Evolutionary conservation across 352 stramenopile species (phyloP), one percentile per base, ranked within the genome.

Genomic region (Phytophthora litchii): DNA sequence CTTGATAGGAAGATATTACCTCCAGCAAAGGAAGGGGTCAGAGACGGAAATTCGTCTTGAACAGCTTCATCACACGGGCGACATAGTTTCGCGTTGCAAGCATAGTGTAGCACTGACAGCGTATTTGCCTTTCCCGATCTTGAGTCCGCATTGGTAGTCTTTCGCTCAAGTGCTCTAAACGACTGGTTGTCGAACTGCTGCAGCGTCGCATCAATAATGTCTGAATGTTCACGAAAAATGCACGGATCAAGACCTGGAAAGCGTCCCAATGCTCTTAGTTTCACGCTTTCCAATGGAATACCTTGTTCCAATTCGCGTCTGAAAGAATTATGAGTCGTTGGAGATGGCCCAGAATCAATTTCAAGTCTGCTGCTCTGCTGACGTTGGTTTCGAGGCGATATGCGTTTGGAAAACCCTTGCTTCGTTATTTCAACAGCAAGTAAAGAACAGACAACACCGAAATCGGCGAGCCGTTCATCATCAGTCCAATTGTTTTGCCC

Each of bases 1-100:
- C 66, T 87, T 0, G 61, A 78, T 6, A 92, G 31, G 36, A 92
- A 75, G 16, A 90, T 66, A 11, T 67, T 74, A 12, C 82, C 80
- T 3, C 72, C 63, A 7, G 82, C 82, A 43, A 85, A 89, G 1
- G 77, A 70, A 9, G 78, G 78, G 0, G 80, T 64, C 2, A 92
- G 62, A 36, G 67, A 88, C 19, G 82, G 77, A 25, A 80, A 61
- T 27, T 87, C 76, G 19, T 83, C 67, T 35, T 69, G 68, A 0
- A 87, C 58, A 8, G 64, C 64, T 35, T 56, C 65, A 48, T 86
- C 79, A 17, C 68, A 72, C 14, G 81, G 79, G 1, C 76, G 70
- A 32, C 76, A 87, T 25, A 84, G 83, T 25, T 78, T 82, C 19
- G 71, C 70, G 43, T 75, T 89, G 38, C 59, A 73, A 19, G 70